Evolutionary conservation across 768 basidiomycete species (phyloP).

Genomic region (Vararia minispora): DNA sequence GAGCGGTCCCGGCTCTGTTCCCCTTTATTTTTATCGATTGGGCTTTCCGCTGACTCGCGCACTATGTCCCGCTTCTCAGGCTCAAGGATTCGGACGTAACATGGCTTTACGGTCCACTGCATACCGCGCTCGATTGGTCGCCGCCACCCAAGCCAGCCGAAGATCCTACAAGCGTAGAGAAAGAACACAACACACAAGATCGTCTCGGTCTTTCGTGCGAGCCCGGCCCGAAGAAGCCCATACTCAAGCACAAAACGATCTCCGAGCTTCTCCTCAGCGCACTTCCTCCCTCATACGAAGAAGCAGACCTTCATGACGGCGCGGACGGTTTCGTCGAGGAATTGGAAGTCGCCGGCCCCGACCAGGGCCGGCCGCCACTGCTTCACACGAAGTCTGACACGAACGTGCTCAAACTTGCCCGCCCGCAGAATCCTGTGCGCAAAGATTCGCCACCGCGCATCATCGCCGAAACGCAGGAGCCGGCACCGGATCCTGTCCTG

Average conservation of each 20-base stretch:
- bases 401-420: conserved; percentile 38
- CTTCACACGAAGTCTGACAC: conserved; percentile 86
- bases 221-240: conserved; percentile 54
- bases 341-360: background rate
- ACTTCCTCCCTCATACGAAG: conserved; percentile 33
- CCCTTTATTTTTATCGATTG: conserved; percentile 12
- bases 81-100: conserved; percentile 99
- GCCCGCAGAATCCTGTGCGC: conserved; percentile 37
- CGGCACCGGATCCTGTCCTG: conserved; percentile 15
- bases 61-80: conserved; percentile 35
- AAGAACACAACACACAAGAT: conserved; percentile 34
- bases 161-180: conserved; percentile 26
- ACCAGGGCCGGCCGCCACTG: conserved; percentile 57
- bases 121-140: conserved; percentile 83
- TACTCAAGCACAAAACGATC: conserved; percentile 92
- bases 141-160: conserved; percentile 49
- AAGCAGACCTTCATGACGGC: conserved; percentile 5
- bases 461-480: conserved; percentile 18
- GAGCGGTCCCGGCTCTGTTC: background rate
- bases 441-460: conserved; percentile 68
- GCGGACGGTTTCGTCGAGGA: conserved; percentile 7
- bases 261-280: conserved; percentile 79
- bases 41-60: background rate
- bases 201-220: conserved; percentile 36
- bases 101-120: conserved; percentile 96